These are phyloP conservation scores for Pseudogymnoascus verrucosus DNA, from an alignment of 2,329 filamentous ascomycete genomes.

Conservation along the genomic window DNA sequence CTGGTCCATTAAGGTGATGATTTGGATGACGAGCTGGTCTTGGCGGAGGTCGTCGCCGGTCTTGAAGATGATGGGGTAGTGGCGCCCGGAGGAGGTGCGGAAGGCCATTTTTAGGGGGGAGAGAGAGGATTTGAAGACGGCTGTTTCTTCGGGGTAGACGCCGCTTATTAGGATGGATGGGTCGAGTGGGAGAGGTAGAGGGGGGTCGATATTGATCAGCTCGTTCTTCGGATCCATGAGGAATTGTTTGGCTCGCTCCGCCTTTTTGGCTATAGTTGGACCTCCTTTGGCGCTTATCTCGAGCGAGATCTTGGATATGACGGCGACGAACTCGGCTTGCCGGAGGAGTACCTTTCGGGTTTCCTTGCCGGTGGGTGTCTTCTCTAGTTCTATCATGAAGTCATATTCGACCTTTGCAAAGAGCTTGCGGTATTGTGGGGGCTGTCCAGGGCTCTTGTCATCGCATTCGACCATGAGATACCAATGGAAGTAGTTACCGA, in stretches of 20 bases:
- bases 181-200: conserved; percentile 80
- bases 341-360: conserved; percentile 69
- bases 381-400: conserved; percentile 83
- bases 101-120: conserved; percentile 89
- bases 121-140: conserved; percentile 91
- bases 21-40: conserved; percentile 94
- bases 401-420: conserved; percentile 93
- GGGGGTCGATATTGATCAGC: conserved; percentile 71
- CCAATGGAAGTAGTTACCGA: conserved; percentile 96
- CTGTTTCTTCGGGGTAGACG: conserved; percentile 73
- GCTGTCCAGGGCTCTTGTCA: conserved; percentile 60
- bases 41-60: conserved; percentile 93
- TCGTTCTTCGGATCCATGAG: conserved; percentile 88
- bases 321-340: conserved; percentile 82
- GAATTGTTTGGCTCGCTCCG: conserved; percentile 75
- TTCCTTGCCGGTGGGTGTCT: conserved; percentile 60
- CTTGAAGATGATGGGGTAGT: conserved; percentile 94
- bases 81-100: conserved; percentile 66
- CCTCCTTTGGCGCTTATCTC: conserved; percentile 63
- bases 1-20: conserved; percentile 96
- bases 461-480: conserved; percentile 98
- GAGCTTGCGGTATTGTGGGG: conserved; percentile 67
- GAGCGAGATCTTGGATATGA: conserved; percentile 80
- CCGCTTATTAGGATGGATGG: conserved; percentile 73
- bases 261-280: conserved; percentile 63